Base-by-base conservation (phyloP, 2,329 filamentous ascomycete genomes). In the Fusarium anguioides region DNA sequence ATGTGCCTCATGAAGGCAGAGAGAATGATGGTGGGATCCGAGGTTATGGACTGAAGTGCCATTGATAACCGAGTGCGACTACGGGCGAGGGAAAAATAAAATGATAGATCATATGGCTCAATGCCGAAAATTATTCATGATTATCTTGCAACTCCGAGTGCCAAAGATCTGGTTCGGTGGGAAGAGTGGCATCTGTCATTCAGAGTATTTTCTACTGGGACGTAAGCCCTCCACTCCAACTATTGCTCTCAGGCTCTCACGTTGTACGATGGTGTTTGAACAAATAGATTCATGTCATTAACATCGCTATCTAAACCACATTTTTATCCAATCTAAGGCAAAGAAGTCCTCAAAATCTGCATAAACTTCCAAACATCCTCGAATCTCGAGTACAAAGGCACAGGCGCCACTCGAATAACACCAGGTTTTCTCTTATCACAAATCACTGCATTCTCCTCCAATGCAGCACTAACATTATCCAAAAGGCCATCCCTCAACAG, bases 381-480 rank as follows among this genome's bases (percentile, higher is more conserved):
- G 75, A 92, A 96, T 0, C 86, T 88, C 73, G 95, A 95, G 79
- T 97, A 97, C 68, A 97, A 77, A 10, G 94, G 93, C 39, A 91
- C 90, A 2, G 94, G 94, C 3, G 94, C 93, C 2, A 96, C 88
- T 3, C 94, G 83, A 48, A 97, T 89, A 17, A 97, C 94, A 75
- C 94, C 89, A 2, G 94, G 94, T 76, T 92, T 92, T 60, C 94
- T 83, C 83, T 96, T 91, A 75, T 97, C 94, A 35, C 92, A 88
- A 2, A 96, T 86, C 4, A 96, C 88, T 2, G 90, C 91, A 3
- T 86, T 84, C 14, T 86, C 83, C 69, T 92, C 87, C 26, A 97
- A 76, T 26, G 83, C 83, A 40, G 82, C 80, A 60, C 88, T 84
- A 4, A 96, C 87, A 8, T 75, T 75, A n/a, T 95, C 92, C 54